Percentiles rank a stretch among this genome's conserved stretches.
These are phyloP conservation scores for Acacia pycnantha DNA, from an alignment of 331 rosid species.

Conservation along the genomic window DNA sequence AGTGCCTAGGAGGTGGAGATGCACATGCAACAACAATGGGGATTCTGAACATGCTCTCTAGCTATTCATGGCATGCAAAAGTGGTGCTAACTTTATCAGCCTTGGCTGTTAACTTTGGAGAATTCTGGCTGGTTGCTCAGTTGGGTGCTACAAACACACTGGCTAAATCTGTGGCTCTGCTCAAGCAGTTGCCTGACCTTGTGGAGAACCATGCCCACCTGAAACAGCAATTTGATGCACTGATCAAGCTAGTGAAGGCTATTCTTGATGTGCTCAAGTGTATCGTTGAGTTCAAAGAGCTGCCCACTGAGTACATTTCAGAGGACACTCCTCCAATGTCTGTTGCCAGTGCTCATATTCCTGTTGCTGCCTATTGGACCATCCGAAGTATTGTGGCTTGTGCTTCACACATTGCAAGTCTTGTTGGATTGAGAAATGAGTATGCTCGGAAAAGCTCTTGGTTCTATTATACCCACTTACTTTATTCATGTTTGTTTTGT, in stretches of 20 bases:
- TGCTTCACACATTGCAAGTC: slow-evolving; percentile 54
- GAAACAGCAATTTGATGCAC: slow-evolving; percentile 64
- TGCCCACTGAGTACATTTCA: slow-evolving; percentile 68
- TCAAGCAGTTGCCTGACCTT: slow-evolving; percentile 66
- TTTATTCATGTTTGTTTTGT: background rate
- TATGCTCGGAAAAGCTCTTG: slow-evolving; percentile 30
- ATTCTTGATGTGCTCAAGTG: slow-evolving; percentile 47
- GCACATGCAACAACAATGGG: slow-evolving; percentile 68
- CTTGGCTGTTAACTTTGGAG: slow-evolving; percentile 66
- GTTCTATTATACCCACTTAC: background rate
- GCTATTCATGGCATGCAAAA: slow-evolving; percentile 87
- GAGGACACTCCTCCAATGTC: slow-evolving; percentile 67
- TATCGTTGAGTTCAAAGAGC: slow-evolving; percentile 58
- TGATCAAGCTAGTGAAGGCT: slow-evolving; percentile 52
- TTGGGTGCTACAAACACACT: slow-evolving; percentile 51
- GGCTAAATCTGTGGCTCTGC: slow-evolving; percentile 75
- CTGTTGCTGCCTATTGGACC: slow-evolving; percentile 86
- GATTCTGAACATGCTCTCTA: slow-evolving; percentile 57
- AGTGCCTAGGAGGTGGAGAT: slow-evolving; percentile 66
- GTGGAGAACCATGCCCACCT: slow-evolving; percentile 45
- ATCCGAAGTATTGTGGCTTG: slow-evolving; percentile 71
- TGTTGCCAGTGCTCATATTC: slow-evolving; percentile 58
- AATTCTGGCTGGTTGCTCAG: slow-evolving; percentile 83
- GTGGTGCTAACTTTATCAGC: slow-evolving; percentile 77
- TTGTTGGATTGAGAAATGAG: slow-evolving; percentile 66